Base-by-base conservation (phyloP, 306 rosid species). In the Gastrolobium bilobum region DNA sequence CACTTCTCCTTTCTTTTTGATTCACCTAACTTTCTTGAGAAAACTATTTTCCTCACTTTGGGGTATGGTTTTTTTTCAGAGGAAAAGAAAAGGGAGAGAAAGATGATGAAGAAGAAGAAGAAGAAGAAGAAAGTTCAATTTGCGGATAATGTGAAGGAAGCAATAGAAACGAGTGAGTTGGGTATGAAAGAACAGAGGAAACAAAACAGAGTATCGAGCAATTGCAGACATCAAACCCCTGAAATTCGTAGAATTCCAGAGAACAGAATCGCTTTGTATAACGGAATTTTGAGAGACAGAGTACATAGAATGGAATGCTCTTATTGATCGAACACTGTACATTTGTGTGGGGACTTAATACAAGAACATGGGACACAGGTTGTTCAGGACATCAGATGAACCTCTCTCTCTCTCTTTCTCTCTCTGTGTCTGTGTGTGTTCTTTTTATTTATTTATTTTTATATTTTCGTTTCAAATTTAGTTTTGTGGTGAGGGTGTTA, bases 71-170 rank as follows among this genome's bases (percentile, higher is more conserved):
- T 53, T 29, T 29, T 47, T 79, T 46, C 76, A 79, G 87, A 82
- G 48, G 88, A 81, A 50, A 90, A 77, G 88, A 92, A 79, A 50
- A 74, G 43, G 81, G 87, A 62, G 13, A 86, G 73, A 14, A 85
- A 78, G 40, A 33, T 34, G 76, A 63, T 35, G 4, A 52, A 3
- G n/a, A n/a, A n/a, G n/a, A 20, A 44, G 80, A 79, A 54, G 39
- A 89, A 81, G 79, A 88, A 85, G 67, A 94, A 94, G 93, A 92
- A 78, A 53, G 97, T 94, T 34, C 56, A 86, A 51, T 94, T 94
- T 71, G 96, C 90, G 1, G 94, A 86, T 51, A 84, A 81, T 87
- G 96, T 89, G 87, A 89, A 87, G 71, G 90, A 85, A 14, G 77
- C 57, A 20, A 68, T 50, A n/a, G 85, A 81, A 58, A 78, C 44